Base-by-base conservation (phyloP, 2,329 filamentous ascomycete species). In the Fusarium buxicola region DNA sequence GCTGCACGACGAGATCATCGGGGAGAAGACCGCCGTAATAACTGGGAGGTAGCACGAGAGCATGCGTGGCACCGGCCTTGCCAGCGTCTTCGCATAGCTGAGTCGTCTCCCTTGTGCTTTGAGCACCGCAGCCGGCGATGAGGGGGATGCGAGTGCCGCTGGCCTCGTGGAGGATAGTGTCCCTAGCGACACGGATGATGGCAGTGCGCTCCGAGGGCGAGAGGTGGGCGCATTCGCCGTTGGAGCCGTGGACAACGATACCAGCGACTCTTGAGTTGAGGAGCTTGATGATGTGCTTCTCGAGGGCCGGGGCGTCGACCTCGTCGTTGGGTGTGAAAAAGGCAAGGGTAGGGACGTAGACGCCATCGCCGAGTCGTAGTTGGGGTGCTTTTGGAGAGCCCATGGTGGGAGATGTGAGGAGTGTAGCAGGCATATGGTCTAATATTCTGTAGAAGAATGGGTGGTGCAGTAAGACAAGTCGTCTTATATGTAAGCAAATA, bases 161-260 rank as follows among this genome's bases (percentile, higher is more conserved):
- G 11, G 57, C 51, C 53, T 72, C 69, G 32, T 72, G 65, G 32
- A 69, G 55, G 51, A 72, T 72, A 30, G 68, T 63, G 32, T 72
- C 69, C 35, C 69, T 55, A 10, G 90, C 77, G 91, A 82, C 66
- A 82, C 79, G 5, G 80, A 76, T 92, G 63, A 94, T 86, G 49
- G 87, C 79, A 36, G 85, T 84, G 55, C 91, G 86, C 77, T 94
- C 92, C 21, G 84, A 80, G 65, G 89, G 88, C 25, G 88, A 88
- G 27, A 95, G 82, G 72, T 94, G 91, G 15, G 92, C 91, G 6
- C 91, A 91, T 79, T 95, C 92, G 69, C 92, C 92, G 71, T 94
- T 95, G 71, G 89, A 92, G 40, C 92, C 92, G 74, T 94, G 91
- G 9, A 90, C 92, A 44, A 91, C 89, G 45, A 95, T 83, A 11